Evolutionary conservation across 129 eudicot genomes (phyloP).

Genomic region (Centrapalus pauciflorus): DNA sequence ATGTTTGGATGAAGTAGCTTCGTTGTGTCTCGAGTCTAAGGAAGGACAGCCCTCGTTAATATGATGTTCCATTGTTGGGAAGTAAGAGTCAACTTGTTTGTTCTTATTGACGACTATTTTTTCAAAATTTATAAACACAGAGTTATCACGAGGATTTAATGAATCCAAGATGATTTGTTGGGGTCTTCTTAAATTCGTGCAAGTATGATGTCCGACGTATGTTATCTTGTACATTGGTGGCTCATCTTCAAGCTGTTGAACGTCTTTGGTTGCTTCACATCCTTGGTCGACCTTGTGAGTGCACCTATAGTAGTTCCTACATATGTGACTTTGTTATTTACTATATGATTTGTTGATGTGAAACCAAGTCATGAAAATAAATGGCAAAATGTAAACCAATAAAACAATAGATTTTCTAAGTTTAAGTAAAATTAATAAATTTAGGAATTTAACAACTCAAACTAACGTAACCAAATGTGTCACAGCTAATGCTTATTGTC

Average conservation of each 20-base stretch:
- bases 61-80: too few relatives aligned
- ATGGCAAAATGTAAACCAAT: too few relatives aligned
- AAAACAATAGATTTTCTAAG: too few relatives aligned
- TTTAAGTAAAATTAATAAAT: too few relatives aligned
- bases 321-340: background rate
- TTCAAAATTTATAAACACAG: slow-evolving; percentile 26
- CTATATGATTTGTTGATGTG: too few relatives aligned
- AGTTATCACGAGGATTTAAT: background rate
- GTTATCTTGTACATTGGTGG: slow-evolving; percentile 26
- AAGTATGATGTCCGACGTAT: slow-evolving; percentile 35
- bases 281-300: slow-evolving; percentile 43
- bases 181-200: slow-evolving; percentile 13
- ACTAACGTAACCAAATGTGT: too few relatives aligned
- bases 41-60: too few relatives aligned
- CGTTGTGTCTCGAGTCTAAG: background rate
- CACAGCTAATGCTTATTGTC: too few relatives aligned
- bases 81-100: background rate
- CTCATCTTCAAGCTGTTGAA: slow-evolving; percentile 26
- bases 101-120: background rate
- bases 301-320: slow-evolving; percentile 53
- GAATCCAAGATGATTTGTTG: slow-evolving; percentile 16
- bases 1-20: background rate
- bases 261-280: slow-evolving; percentile 39
- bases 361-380: too few relatives aligned
- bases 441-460: too few relatives aligned